Evolutionary conservation across 257 asterid genomes (phyloP).

Genomic region (Prunella vulgaris): DNA sequence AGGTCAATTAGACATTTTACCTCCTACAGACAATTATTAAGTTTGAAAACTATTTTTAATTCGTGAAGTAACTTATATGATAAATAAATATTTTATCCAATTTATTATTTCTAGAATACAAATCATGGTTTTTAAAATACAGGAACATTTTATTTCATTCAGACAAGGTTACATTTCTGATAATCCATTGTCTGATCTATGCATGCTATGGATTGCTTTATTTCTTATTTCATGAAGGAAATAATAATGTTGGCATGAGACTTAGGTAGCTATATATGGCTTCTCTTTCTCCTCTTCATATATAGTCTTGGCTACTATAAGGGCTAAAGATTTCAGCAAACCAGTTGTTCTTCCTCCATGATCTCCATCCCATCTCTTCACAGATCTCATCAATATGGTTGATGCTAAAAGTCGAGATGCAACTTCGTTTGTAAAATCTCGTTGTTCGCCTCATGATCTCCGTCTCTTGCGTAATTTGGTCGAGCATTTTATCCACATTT

Average conservation of each 20-base stretch:
- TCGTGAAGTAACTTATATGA: no score
- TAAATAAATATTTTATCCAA: no score
- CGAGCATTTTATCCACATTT: conserved; percentile 54
- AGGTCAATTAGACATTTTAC: no score
- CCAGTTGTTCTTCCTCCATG: conserved; percentile 82
- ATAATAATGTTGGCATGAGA: background rate
- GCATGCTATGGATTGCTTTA: conserved; percentile 7
- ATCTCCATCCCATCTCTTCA: conserved; percentile 86
- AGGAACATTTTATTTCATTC: conserved; percentile 18
- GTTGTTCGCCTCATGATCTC: conserved; percentile 76
- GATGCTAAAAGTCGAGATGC: conserved; percentile 89
- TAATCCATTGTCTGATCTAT: background rate
- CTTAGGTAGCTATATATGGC: no score
- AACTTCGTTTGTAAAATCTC: conserved; percentile 73
- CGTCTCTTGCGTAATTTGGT: conserved; percentile 56
- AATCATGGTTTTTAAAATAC: background rate
- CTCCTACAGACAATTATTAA: no score
- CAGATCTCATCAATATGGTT: conserved; percentile 84
- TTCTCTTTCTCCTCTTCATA: conserved; percentile 27
- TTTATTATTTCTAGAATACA: background rate
- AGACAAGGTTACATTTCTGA: conserved; percentile 7
- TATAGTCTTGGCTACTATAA: conserved; percentile 82
- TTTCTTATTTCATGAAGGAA: conserved; percentile 17
- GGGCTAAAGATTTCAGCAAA: conserved; percentile 82
- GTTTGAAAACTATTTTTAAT: no score